Evolutionary conservation across 2,329 filamentous ascomycete genomes (phyloP), one percentile per base, ranked within the genome.

Genomic region (Scedosporium apiospermum): DNA sequence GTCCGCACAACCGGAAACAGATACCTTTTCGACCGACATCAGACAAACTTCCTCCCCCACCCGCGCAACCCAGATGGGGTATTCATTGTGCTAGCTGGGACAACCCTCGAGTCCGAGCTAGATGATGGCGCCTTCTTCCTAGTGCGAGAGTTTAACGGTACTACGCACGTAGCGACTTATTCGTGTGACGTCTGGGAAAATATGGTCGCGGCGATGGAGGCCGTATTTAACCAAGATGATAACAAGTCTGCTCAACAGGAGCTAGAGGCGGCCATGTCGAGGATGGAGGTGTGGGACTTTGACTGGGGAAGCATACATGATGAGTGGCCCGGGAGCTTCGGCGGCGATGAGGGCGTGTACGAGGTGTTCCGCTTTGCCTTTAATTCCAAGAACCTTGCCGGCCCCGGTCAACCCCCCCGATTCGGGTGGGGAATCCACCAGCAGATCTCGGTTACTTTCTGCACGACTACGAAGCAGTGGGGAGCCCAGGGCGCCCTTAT

Each of bases 361-460:
- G 57, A 59, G 34, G 57, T 59, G 18, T 59, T 59, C 16, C 57
- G 57, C 34, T 59, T 59, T 18, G 57, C 21, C 57, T 59, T 59
- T 18, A 59, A 30, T 16, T n/a, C 57, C 57, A 30, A 42, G 9
- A 34, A 42, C 18, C 1, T 30, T 23, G 16, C 6, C 57, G 18
- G n/a, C 49, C 49, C 49, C 49, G 30, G 55, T 3, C 7, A 30
- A 18, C 10, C 7, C 30, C 57, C 12, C 12, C 16, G 7, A 16
- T 42, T 42, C 6, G 34, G 2, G 27, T 59, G 57, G 57, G 16
- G n/a, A 30, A 10, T 41, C 18, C 57, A 59, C 57, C 34, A 41
- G 9, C 57, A 59, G 57, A 3, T 42, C 30, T 59, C 57, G 26
- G 57, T 59, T 21, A 59, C 16, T 10, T 59, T 59, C 57, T 18